Evolutionary conservation across 495 filamentous ascomycete genomes (phyloP), one percentile per base, ranked within the genome.

Genomic region (Viridothelium virens): DNA sequence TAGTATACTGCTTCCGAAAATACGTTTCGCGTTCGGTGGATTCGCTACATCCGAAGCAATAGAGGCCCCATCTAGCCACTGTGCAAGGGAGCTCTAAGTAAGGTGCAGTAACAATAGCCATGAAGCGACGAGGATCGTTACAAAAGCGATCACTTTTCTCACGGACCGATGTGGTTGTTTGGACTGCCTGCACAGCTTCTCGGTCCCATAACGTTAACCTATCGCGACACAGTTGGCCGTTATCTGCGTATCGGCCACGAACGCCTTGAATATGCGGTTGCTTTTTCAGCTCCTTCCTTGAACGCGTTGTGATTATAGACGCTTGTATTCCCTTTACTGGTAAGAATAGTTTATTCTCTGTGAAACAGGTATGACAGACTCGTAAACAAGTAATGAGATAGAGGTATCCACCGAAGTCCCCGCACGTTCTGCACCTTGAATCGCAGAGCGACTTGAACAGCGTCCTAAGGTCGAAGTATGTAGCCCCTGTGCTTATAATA

Each of bases 351-450:
- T 53, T 53, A 25, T 53, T 37, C 37, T 41, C 33, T 50, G 68
- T 25, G 25, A 71, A 48, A 36, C 70, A 71, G 2, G 67, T 10
- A 61, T 59, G 70, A 63, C 70, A 71, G 41, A 71, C 68, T 12
- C 70, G 67, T 48, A 48, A 66, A 41, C 70, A 71, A 25, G 70
- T 71, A 41, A 70, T 12, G 31, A 71, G 67, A 56, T 71, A 71
- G 31, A 71, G 64, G 56, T 67, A 71, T 25, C 70, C 68, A 38
- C 68, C 70, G 18, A 69, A 71, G 53, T 67, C 64, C 6, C 64
- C 70, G 37, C 70, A 71, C 16, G 59, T 59, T 39, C 64, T 65
- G 44, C 70, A 71, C 59, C 36, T 11, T 61, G 25, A 36, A 18
- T 14, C 41, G 47, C 69, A 66, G 25, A 70, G 47, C 34, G 39